Evolutionary conservation across 2,329 filamentous ascomycete genomes (phyloP), one percentile per base, ranked within the genome.

Genomic region (Xylaria sp.): DNA sequence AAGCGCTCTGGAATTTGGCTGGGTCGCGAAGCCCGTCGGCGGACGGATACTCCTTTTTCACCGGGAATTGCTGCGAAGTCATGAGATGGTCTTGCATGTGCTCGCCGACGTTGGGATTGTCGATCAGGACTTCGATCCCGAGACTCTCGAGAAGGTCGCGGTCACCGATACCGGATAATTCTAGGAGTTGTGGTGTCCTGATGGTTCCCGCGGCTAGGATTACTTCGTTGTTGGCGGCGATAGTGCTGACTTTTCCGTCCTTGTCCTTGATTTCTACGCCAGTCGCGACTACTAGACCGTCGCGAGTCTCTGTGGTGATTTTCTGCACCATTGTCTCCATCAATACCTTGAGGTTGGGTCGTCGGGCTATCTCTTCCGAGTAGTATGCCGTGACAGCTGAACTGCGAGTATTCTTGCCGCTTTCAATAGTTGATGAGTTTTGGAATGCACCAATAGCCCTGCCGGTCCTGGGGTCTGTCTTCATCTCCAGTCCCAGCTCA

Each of bases 31-130:
- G 71, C 23, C 77, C 67, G 63, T 83, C 80, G 39, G 73, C 75
- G 0, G 81, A 80, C 12, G 81, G 80, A 34, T 82, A 75, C 13
- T 78, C 78, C 15, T 81, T 78, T 60, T 79, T 80, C 50, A 83
- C 81, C 48, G 84, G 82, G 74, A 84, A 83, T 75, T 68, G 60
- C 62, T 80, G 76, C 23, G 74, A 76, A 13, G 77, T 78, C 55
- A 80, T 78, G 37, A 78, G 74, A 63, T 86, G 83, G 69, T 86
- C 84, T 69, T 85, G 83, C 67, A 85, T 78, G 65, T 84, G 80
- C 65, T 81, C 79, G 25, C 84, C 84, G 2, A 86, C 83, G 61
- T 81, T 80, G 20, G 81, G 78, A 51, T 84, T 81, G 52, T 84
- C 79, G 28, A 84, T 76, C 2, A 83, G 66, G 54, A 73, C 71